Conservation (phyloP, 495 filamentous ascomycete species). For the Neurospora sp. region DNA sequence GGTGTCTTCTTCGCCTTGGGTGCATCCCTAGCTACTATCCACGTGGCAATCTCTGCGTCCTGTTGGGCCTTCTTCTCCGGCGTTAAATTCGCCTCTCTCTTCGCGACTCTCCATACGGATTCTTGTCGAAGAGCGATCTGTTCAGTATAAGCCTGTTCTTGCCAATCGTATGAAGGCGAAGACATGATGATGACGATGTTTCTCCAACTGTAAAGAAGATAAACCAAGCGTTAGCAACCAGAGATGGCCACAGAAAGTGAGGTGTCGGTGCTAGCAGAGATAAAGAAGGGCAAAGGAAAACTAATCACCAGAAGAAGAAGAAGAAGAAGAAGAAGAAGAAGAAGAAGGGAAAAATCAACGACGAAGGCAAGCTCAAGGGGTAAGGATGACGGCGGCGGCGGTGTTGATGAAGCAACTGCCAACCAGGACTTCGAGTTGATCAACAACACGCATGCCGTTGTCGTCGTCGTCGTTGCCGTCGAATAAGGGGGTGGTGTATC, state of each 20-base stretch:
- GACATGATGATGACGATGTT: background rate
- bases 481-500: background rate
- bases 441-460: background rate
- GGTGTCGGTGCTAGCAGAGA: background rate
- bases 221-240: background rate
- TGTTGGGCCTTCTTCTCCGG: no score
- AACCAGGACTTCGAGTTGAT: background rate
- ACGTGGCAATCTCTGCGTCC: background rate
- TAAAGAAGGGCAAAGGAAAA: background rate
- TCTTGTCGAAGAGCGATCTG: no score
- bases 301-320: background rate
- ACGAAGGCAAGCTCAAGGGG: background rate
- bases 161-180: background rate
- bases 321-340: background rate
- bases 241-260: background rate
- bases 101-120: no score
- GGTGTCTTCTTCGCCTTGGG: background rate
- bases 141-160: no score
- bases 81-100: no score
- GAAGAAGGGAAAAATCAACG: background rate
- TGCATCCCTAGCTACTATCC: background rate
- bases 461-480: background rate
- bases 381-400: background rate
- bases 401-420: background rate
- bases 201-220: background rate